Percentiles rank a stretch among this genome's conserved stretches.
phyloP scores from a whole-genome alignment of 176 grass and related monocot genomes.

The Calamus simplicifolius region DNA sequence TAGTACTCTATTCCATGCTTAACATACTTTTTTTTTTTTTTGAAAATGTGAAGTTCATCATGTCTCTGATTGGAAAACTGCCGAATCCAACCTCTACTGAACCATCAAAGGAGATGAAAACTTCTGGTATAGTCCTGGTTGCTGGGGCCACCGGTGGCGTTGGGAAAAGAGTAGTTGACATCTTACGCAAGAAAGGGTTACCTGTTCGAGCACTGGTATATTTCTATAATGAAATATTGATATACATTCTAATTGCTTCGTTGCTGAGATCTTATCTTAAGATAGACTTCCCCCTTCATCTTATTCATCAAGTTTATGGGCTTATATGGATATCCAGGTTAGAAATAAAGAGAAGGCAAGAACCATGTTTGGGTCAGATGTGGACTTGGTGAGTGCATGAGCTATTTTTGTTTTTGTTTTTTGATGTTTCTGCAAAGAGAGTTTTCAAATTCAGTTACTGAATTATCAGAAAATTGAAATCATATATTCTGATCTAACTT shows the following conservation, averaged over 20 bases:
- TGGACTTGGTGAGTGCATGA: conserved; percentile 57
- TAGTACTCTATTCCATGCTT: too few species aligned
- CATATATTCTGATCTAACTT: too few species aligned
- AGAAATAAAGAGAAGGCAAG: conserved; percentile 90
- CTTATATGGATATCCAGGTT: conserved; percentile 37
- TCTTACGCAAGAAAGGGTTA: conserved; percentile 57
- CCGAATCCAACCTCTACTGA: conserved; percentile 39
- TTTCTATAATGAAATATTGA: too few species aligned
- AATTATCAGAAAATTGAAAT: too few species aligned
- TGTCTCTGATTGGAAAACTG: conserved; percentile 66
- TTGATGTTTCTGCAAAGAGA: too few species aligned
- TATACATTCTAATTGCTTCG: too few species aligned
- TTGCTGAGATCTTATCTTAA: too few species aligned
- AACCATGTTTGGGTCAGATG: conserved; percentile 68
- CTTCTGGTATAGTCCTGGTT: conserved; percentile 52
- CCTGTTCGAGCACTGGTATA: conserved; percentile 80
- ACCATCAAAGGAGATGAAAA: conserved; percentile 46
- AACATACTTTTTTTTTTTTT: background rate
- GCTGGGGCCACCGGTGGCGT: conserved; percentile 87
- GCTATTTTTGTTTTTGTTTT: background rate
- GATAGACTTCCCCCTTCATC: background rate
- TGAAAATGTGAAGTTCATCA: conserved; percentile 39
- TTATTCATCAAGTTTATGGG: conserved; percentile 9
- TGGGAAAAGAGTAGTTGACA: conserved; percentile 67
- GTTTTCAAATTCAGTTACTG: too few species aligned